A percentile compares a stretch with the other conserved stretches of the same genome.
phyloP scores from a whole-genome alignment of 1,284 basidiomycete genomes.

The Apiotrichum porosum region DNA sequence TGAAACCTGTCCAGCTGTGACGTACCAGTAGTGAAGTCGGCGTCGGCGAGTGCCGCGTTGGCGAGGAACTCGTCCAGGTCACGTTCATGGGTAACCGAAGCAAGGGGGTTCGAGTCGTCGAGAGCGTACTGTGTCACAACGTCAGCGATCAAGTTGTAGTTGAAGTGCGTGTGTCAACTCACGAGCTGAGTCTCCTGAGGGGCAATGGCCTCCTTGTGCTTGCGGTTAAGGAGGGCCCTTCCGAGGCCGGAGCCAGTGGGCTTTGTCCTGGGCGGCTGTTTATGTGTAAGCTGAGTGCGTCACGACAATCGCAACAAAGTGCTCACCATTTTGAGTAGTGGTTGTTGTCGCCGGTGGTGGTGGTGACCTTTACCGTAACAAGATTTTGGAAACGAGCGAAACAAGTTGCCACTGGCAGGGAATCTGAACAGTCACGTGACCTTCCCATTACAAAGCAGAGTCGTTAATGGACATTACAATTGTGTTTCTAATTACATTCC shows the following conservation, averaged over 20 bases:
- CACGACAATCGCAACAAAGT: too few species aligned
- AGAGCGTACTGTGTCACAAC: slow-evolving; percentile 62
- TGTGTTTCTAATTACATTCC: background rate
- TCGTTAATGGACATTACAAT: slow-evolving; percentile 1
- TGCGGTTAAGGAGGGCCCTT: slow-evolving; percentile 83
- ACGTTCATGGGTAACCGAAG: slow-evolving; percentile 91
- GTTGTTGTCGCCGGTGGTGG: too few species aligned
- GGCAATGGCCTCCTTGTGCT: slow-evolving; percentile 71
- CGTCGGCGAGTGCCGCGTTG: slow-evolving; percentile 89
- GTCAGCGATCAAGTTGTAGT: slow-evolving; percentile 1
- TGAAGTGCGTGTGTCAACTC: slow-evolving; percentile 32
- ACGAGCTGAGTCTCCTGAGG: slow-evolving; percentile 70
- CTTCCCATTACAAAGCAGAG: too few species aligned
- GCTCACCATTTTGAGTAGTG: too few species aligned
- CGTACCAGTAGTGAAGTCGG: slow-evolving; percentile 93
- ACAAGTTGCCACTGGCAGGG: background rate
- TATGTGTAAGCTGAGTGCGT: slow-evolving; percentile 2
- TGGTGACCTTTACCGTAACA: background rate
- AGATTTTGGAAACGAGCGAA: background rate
- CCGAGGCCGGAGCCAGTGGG: slow-evolving; percentile 63
- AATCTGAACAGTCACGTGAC: background rate
- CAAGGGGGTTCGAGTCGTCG: slow-evolving; percentile 69
- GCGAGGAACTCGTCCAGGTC: slow-evolving; percentile 95
- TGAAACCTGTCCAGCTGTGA: too few species aligned
- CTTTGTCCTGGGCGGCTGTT: slow-evolving; percentile 37